phyloP scores from a whole-genome alignment of 768 basidiomycete genomes.

The Guyanaporus albipodus region DNA sequence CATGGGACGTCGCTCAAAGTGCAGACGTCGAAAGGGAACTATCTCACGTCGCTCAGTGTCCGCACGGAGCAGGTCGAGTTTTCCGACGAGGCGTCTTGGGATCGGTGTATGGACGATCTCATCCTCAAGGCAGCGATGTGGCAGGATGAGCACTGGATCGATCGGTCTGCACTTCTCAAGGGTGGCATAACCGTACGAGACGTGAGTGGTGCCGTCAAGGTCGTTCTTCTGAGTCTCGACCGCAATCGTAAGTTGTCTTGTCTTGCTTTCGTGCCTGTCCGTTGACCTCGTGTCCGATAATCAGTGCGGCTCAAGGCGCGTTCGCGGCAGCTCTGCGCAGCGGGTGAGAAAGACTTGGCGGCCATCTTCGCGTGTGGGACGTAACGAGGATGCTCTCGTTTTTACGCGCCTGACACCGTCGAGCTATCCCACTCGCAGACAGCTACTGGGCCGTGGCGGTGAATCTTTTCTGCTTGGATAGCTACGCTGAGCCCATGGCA shows the following conservation, averaged over 20 bases:
- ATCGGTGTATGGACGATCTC: slow-evolving; percentile 90
- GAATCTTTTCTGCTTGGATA: slow-evolving; percentile 9
- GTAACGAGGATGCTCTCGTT: slow-evolving; percentile 12
- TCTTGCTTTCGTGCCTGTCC: slow-evolving; percentile 11
- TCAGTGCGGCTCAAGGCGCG: slow-evolving; percentile 90
- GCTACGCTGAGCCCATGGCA: slow-evolving; percentile 22
- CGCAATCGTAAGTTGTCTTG: slow-evolving; percentile 68
- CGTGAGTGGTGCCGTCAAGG: slow-evolving; percentile 59
- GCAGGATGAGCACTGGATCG: slow-evolving; percentile 91
- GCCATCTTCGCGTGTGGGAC: slow-evolving; percentile 48
- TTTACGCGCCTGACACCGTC: neutral
- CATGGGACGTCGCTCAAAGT: slow-evolving; percentile 82
- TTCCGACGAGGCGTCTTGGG: slow-evolving; percentile 42
- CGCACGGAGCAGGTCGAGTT: slow-evolving; percentile 85
- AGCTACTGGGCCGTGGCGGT: slow-evolving; percentile 4
- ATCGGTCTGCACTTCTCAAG: slow-evolving; percentile 72
- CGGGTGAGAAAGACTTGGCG: slow-evolving; percentile 82
- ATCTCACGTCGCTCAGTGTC: slow-evolving; percentile 75
- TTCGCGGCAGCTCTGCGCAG: slow-evolving; percentile 78
- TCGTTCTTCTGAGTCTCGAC: slow-evolving; percentile 87
- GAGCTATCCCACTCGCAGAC: slow-evolving; percentile 2
- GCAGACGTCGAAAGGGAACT: slow-evolving; percentile 93
- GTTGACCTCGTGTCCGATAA: slow-evolving; percentile 4
- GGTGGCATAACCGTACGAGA: slow-evolving; percentile 31
- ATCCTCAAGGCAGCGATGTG: slow-evolving; percentile 90